phyloP scores from a whole-genome alignment of 768 basidiomycete genomes.

The Calocera viscosa region DNA sequence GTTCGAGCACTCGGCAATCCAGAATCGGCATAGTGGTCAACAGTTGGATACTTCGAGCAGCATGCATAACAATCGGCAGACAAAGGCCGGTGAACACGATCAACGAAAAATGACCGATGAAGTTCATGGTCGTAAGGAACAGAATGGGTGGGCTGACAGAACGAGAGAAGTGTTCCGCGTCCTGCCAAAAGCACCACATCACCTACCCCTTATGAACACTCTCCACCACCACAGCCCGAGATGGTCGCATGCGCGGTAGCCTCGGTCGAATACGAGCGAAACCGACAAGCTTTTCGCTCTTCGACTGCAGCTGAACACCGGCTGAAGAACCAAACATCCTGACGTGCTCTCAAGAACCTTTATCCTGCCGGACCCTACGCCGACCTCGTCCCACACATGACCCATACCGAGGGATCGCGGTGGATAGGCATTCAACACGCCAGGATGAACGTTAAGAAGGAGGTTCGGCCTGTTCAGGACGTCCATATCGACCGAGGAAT shows the following conservation, averaged over 20 bases:
- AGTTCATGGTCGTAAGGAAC: not conserved
- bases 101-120: not conserved
- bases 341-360: not conserved
- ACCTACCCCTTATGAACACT: not conserved
- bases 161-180: conserved; percentile 2
- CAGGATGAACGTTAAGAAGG: not conserved
- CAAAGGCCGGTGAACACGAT: not conserved
- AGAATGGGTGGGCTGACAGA: not conserved
- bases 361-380: conserved; percentile 1
- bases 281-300: conserved; percentile 4
- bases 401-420: not conserved
- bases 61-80: not conserved
- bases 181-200: not conserved
- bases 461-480: not conserved
- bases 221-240: not conserved
- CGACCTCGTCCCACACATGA: not conserved
- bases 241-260: conserved; percentile 1
- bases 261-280: conserved; percentile 3
- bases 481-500: not conserved
- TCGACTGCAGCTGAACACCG: conserved; percentile 3
- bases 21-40: not conserved
- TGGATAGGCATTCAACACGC: not conserved
- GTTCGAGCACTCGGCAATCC: not conserved
- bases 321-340: conserved; percentile 5
- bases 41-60: not conserved